Evolutionary conservation across 148 eudicot genomes (phyloP).

Genomic region (Limonium bicolor): DNA sequence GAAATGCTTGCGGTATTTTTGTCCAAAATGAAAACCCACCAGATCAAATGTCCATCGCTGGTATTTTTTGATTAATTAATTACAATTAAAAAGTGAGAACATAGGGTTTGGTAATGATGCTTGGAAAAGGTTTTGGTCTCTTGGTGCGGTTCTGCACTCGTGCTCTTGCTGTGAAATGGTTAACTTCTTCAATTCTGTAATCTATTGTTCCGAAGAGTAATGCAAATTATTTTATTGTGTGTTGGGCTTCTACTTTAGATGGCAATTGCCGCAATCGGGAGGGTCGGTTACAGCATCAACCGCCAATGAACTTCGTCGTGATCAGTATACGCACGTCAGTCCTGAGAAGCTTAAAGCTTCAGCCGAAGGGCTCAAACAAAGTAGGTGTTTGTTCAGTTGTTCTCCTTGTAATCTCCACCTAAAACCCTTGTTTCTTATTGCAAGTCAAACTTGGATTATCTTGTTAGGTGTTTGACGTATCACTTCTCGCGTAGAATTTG

Average conservation of each 20-base stretch:
- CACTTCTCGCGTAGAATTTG: too few relatives aligned
- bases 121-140: too few relatives aligned
- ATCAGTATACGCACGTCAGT: slow-evolving; percentile 34
- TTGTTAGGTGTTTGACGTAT: not conserved
- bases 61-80: not conserved
- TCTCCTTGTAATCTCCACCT: not conserved
- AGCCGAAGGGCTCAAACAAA: slow-evolving; percentile 56
- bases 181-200: not conserved
- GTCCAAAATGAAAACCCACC: not conserved
- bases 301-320: slow-evolving; percentile 65
- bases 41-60: not conserved
- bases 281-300: slow-evolving; percentile 56
- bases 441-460: not conserved
- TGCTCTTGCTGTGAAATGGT: too few relatives aligned
- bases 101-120: too few relatives aligned
- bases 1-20: not conserved
- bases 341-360: slow-evolving; percentile 77
- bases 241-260: slow-evolving; percentile 22
- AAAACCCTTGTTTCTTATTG: not conserved
- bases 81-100: not conserved
- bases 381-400: slow-evolving; percentile 14
- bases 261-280: slow-evolving; percentile 56
- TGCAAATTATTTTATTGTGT: not conserved
- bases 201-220: not conserved
- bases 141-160: too few relatives aligned